These are phyloP conservation scores for Pyricularia grisea DNA, from an alignment of 2,329 filamentous ascomycete species.

Conservation along the genomic window DNA sequence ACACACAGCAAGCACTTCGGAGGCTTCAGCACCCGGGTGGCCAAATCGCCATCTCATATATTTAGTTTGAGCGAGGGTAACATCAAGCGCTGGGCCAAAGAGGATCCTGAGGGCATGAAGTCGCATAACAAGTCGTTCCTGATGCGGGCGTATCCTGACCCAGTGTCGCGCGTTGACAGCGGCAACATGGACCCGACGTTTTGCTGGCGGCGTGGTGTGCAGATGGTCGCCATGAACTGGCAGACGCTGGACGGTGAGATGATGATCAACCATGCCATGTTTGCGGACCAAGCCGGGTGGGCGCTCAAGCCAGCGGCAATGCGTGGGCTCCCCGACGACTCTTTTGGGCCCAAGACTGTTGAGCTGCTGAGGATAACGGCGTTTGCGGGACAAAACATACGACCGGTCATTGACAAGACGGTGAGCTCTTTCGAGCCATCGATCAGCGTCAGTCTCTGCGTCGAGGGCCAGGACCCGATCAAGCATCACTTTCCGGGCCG, in stretches of 20 bases:
- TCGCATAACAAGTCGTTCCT: slow-evolving; percentile 80
- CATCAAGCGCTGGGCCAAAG: slow-evolving; percentile 49
- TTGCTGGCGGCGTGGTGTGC: slow-evolving; percentile 88
- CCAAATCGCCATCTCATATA: slow-evolving; percentile 56
- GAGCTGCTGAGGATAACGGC: slow-evolving; percentile 59
- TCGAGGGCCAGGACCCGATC: slow-evolving; percentile 43
- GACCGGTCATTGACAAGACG: slow-evolving; percentile 24
- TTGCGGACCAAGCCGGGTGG: slow-evolving; percentile 77
- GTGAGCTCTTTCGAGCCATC: slow-evolving; percentile 54
- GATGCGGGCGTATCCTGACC: slow-evolving; percentile 86
- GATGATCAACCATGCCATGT: slow-evolving; percentile 98
- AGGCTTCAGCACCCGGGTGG: slow-evolving; percentile 55
- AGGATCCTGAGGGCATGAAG: slow-evolving; percentile 67
- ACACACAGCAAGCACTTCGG: slow-evolving; percentile 78
- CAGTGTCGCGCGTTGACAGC: slow-evolving; percentile 62
- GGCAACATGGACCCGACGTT: slow-evolving; percentile 91
- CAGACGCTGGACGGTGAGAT: slow-evolving; percentile 89
- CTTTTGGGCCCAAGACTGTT: slow-evolving; percentile 33
- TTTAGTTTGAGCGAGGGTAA: slow-evolving; percentile 83
- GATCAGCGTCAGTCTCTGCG: slow-evolving; percentile 72
- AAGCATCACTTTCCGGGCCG: slow-evolving; percentile 48
- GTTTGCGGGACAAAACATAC: slow-evolving; percentile 67
- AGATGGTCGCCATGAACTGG: slow-evolving; percentile 98
- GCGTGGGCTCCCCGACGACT: slow-evolving; percentile 33
- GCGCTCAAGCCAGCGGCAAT: slow-evolving; percentile 75